Base-by-base conservation (phyloP, 495 filamentous ascomycete genomes). In the Paragyromitra xinjiangensis region DNA sequence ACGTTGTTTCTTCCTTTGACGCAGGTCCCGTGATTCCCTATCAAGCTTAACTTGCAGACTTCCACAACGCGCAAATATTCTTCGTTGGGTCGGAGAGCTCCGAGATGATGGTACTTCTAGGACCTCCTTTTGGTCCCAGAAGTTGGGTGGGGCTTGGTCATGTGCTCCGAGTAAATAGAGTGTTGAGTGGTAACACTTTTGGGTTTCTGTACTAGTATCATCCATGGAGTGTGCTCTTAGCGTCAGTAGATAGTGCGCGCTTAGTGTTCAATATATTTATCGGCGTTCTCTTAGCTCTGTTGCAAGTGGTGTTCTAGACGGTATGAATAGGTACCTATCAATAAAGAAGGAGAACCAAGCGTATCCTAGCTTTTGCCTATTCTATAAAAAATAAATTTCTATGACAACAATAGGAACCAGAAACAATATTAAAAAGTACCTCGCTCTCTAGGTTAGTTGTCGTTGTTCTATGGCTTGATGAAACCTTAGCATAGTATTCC, bases 131-230 rank as follows among this genome's bases (percentile, higher is more conserved):
- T 29, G 59, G 14, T 59, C 73, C 75, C 72, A 53, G 75, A 67
- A 24, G n/a, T 22, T 40, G 3, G 29, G 62, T 14, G 73, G 63
- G 40, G 75, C 51, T 59, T 76, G 75, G 51, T 51, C 44, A 63
- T 56, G 73, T 48, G 44, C 6, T 19, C 44, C 39, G 37, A 78
- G 63, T 6, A 78, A 73, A 14, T 59, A 29, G n/a, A 78, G 62
- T 22, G 75, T 78, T 8, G 75, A 78, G 62, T 78, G 73, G 62
- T 78, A 77, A 8, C 39, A 61, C 2, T 22, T 61, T 61, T 48
- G 12, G 6, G 56, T 16, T 29, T 29, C 16, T 29, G 50, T 55
- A 53, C 56, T 48, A 8, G 34, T 26, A n/a, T 5, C 42, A 42
- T 40, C 24, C 64, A 68, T 68, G 16, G n/a, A 3, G 12, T 39